Evolutionary conservation across 768 basidiomycete genomes (phyloP).

Genomic region (Imleria badia): DNA sequence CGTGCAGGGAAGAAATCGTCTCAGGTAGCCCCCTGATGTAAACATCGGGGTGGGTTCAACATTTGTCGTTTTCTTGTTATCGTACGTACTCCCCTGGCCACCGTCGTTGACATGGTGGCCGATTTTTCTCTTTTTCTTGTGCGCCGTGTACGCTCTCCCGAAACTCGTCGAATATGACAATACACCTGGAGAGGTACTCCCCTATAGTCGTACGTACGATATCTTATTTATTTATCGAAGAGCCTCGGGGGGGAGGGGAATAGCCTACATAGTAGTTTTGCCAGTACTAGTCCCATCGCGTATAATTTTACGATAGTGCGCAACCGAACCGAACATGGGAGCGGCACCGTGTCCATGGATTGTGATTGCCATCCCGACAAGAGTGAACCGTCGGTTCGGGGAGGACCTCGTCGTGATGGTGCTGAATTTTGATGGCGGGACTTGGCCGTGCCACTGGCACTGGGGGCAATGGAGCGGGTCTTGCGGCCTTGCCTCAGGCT

Average conservation of each 20-base stretch:
- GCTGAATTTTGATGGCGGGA: no score
- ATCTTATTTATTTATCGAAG: neutral
- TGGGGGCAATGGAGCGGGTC: no score
- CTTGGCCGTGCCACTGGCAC: no score
- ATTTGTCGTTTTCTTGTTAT: neutral
- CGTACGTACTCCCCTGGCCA: neutral
- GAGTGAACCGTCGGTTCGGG: no score
- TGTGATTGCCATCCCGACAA: no score
- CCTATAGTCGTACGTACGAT: neutral
- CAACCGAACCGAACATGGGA: no score
- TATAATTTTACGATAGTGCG: no score
- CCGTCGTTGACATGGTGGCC: no score
- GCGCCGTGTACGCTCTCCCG: neutral
- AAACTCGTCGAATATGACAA: neutral
- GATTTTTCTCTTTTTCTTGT: neutral
- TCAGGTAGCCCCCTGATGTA: neutral
- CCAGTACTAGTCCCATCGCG: neutral
- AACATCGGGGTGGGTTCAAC: no score
- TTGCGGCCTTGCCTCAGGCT: no score
- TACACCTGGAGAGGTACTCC: neutral
- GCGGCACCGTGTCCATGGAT: no score
- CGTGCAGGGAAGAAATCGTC: constrained; percentile 15
- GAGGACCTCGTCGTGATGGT: no score
- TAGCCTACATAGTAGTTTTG: neutral
- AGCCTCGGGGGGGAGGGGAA: neutral